phyloP scores from a whole-genome alignment of 2,329 filamentous ascomycete species.

The Cryphonectria carpinicola region DNA sequence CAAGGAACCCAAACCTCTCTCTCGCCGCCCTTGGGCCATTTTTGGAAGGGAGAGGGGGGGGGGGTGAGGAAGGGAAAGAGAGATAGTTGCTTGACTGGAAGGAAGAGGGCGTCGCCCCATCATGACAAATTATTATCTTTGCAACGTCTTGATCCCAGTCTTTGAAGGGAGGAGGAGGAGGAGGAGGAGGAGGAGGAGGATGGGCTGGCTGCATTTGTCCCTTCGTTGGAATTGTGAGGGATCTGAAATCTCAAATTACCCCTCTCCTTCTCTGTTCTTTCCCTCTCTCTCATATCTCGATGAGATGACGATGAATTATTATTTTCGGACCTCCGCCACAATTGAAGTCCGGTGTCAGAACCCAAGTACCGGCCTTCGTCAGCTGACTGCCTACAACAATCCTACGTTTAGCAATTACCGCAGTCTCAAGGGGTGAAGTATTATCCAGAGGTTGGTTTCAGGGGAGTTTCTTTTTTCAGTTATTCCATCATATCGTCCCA shows the following conservation, averaged over 20 bases:
- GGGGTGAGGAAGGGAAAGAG: too few species aligned
- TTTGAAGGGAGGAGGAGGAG: too few species aligned
- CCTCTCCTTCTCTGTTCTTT: neutral
- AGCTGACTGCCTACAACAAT: neutral
- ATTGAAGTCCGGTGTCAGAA: neutral
- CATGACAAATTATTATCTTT: neutral
- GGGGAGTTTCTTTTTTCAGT: neutral
- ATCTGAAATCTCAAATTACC: neutral
- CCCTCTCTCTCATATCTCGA: neutral
- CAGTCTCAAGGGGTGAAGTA: too few species aligned
- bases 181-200: too few species aligned
- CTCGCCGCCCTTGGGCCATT: neutral
- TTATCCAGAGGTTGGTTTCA: neutral
- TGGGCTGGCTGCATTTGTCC: neutral
- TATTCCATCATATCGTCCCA: neutral
- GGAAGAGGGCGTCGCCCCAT: neutral
- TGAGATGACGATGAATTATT: neutral
- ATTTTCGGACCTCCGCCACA: neutral
- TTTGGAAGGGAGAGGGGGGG: neutral
- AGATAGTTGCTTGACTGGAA: neutral
- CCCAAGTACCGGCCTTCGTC: neutral
- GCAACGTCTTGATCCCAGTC: neutral
- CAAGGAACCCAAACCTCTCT: neutral
- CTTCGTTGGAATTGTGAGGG: neutral
- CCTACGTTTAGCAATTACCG: neutral